Evolutionary conservation across 108 stramenopile genomes (phyloP).

Genomic region (Nitzschia sp.): DNA sequence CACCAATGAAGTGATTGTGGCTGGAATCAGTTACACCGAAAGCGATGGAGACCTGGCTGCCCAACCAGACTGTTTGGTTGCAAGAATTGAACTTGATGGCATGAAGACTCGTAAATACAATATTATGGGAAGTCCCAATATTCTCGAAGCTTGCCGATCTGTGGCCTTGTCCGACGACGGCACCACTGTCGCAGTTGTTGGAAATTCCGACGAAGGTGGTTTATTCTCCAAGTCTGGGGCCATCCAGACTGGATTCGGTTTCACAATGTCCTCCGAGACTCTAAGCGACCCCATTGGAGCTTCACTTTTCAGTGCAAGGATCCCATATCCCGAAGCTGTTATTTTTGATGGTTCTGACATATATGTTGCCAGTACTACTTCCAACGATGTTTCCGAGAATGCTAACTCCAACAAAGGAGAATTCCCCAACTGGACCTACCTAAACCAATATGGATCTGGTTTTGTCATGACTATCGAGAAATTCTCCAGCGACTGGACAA

Average conservation of each 20-base stretch:
- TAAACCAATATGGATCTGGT: constrained; percentile 14
- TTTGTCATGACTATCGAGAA: constrained; percentile 8
- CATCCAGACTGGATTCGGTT: constrained; percentile 9
- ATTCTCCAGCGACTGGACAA: no score
- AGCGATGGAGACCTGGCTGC: neutral
- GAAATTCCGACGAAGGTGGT: constrained; percentile 20
- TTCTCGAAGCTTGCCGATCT: constrained; percentile 14
- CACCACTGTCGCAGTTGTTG: constrained; percentile 9
- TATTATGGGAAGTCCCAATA: constrained; percentile 6
- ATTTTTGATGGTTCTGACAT: constrained; percentile 18
- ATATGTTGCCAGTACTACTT: constrained; percentile 22
- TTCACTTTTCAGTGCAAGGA: neutral
- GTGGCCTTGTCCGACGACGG: neutral
- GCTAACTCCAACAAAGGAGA: neutral
- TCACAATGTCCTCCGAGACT: constrained; percentile 1
- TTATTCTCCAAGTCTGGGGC: neutral
- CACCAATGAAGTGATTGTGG: constrained; percentile 9
- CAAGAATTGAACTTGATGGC: constrained; percentile 8
- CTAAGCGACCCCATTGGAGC: constrained; percentile 14
- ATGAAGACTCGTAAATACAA: constrained; percentile 10
- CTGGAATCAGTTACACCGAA: constrained; percentile 6
- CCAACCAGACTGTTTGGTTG: constrained; percentile 5
- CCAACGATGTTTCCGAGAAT: constrained; percentile 20
- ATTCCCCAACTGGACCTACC: constrained; percentile 27
- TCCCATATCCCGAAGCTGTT: constrained; percentile 27